Evolutionary conservation across 1,284 basidiomycete genomes (phyloP), one percentile per base, ranked within the genome.

Genomic region (Inonotus hispidus): DNA sequence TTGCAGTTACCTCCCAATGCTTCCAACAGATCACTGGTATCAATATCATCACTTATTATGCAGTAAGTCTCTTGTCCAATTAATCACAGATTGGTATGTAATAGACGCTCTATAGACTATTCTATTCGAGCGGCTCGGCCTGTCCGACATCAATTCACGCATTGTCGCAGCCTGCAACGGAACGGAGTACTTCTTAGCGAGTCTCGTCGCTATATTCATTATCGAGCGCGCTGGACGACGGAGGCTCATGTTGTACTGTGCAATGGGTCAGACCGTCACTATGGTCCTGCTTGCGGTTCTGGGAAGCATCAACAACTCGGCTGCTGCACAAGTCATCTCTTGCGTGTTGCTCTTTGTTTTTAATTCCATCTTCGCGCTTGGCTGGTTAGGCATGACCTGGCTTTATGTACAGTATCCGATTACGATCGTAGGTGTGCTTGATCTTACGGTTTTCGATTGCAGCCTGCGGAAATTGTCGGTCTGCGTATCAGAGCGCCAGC

Each of bases 1-100:
- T 89, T 23, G 87, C 80, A 5, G 73, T 88, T 59, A 75, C 82
- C 53, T 79, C 82, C 52, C 87, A 89, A 66, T 84, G 83, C 67
- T 87, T 89, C 73, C 85, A 90, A 70, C 88, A 90, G 69, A 82
- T 87, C 27, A 82, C 81, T 14, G 81, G 79, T 35, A 81, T 82
- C 67, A 90, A 90, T 65, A 64, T 88, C 13, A 84, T 89, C 66
- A 87, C 57, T 8, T 58, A 58, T 25, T 58, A 58, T 27, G 57
- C 57, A 8, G 57, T 58, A 50, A 19, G 47, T 39, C 16, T 4
- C 3, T 7, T 16, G 7, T 35, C 32, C 19, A 7, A 10, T 52
- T 1, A 8, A 32, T n/a, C 16, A 16, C 16, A 13, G 16, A 32
- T 27, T 13, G 13, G 49, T n/a, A 27, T 8, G 27, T 14, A 19